Base-by-base conservation (phyloP, 2,329 filamentous ascomycete species). In the Aspergillus pseudoviridinutans region DNA sequence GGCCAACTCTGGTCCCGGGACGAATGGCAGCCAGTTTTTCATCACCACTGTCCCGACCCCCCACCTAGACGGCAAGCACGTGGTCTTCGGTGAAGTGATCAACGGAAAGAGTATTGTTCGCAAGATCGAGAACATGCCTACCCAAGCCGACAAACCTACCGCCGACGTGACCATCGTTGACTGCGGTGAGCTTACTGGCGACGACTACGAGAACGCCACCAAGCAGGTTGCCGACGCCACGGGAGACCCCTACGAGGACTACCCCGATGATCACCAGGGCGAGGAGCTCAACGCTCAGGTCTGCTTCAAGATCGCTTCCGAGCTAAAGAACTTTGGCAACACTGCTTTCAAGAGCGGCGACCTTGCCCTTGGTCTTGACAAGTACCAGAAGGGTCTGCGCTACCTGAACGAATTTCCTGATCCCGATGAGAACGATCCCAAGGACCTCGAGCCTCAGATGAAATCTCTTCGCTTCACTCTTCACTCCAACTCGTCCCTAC, bases 21-120 rank as follows among this genome's bases (percentile, higher is more conserved):
- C 94, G 74, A 99, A 99, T 74, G 94, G 94, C 70, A 95, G 90
- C 52, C 94, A 99, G 72, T 99, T 99, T 84, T 99, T 99, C 84
- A 82, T 97, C 68, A 99, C 94, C 51, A 97, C 94, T 17, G 91
- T 96, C 29, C 83, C 87, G n/a, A 97, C 94, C 14, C 92, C 92
- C 50, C 94, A 97, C 75, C 85, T 97, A 42, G 92, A 99, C 74
- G 86, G 86, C 73, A 99, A 99, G 82, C 93, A 99, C 78, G 94
- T 97, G 50, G 92, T 99, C 25, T 99, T 97, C 68, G 94, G 94
- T 62, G 89, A 97, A 73, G 93, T 97, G 56, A 84, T 97, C 70
- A 89, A 87, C 60, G 94, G 94, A 70, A 97, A 97, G 82, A 92
- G 90, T 61, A 80, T 97, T 41, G 85, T 97, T 35, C 89, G 94